Conservation (phyloP, 2,329 filamentous ascomycete species). For the Alternaria rosae region DNA sequence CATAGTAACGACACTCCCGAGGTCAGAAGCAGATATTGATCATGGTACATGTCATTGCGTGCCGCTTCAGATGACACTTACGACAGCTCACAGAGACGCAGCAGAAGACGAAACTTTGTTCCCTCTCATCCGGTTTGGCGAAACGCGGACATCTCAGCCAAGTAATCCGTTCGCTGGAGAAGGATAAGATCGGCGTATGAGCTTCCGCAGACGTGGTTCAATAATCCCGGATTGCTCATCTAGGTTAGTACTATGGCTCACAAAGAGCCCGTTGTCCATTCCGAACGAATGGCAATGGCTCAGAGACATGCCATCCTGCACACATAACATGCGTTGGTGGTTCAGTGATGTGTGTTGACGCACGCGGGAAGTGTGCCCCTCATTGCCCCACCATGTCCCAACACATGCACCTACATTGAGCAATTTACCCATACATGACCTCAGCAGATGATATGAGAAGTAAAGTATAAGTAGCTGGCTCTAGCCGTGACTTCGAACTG, state of each 20-base stretch:
- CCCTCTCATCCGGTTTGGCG: neutral
- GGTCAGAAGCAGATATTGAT: no score
- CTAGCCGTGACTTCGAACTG: neutral
- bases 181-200: neutral
- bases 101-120: neutral
- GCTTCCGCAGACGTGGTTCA: neutral
- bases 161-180: neutral
- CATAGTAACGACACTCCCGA: no score
- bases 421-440: conserved; percentile 1
- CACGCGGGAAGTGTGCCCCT: conserved; percentile 13
- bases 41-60: neutral
- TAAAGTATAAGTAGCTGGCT: conserved; percentile 1
- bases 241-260: neutral
- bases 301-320: neutral
- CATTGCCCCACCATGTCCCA: conserved; percentile 21
- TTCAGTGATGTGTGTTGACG: conserved; percentile 5
- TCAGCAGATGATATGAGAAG: neutral
- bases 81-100: neutral
- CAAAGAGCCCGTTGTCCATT: neutral
- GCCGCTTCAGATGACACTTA: neutral
- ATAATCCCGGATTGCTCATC: neutral
- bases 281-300: neutral
- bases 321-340: neutral
- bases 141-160: neutral
- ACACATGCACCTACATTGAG: conserved; percentile 13